These are phyloP conservation scores for Cystobasidium ongulense DNA, from an alignment of 768 basidiomycete genomes.

Conservation along the genomic window DNA sequence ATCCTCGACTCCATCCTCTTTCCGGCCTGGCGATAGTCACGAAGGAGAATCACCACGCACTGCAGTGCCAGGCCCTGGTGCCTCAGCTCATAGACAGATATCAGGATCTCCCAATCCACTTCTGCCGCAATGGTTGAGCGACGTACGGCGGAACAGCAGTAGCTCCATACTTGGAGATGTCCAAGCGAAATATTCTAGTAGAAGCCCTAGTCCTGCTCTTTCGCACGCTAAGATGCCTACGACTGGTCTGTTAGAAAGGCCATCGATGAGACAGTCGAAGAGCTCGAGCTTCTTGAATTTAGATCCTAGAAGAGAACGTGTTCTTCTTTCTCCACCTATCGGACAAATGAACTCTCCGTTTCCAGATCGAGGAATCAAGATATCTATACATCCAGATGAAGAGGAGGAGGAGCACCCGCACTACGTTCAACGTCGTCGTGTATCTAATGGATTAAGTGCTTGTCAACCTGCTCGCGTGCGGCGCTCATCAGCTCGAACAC, in stretches of 20 bases:
- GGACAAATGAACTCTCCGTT: background rate
- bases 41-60: background rate
- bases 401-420: background rate
- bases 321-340: background rate
- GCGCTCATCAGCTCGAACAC: background rate
- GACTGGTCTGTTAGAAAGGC: background rate
- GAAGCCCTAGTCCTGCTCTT: background rate
- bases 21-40: too few species aligned
- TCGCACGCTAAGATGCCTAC: background rate
- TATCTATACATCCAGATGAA: background rate
- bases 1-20: background rate
- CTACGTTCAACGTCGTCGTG: background rate
- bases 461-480: background rate
- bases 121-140: constrained; percentile 17
- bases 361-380: constrained; percentile 2
- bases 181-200: background rate
- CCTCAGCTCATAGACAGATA: background rate
- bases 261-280: background rate
- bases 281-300: constrained; percentile 1
- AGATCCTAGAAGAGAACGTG: background rate
- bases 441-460: background rate
- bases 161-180: background rate
- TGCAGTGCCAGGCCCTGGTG: background rate
- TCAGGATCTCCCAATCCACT: constrained; percentile 1
- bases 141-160: background rate